phyloP scores from a whole-genome alignment of 352 stramenopile species.

The Paralagenidium karlingii region DNA sequence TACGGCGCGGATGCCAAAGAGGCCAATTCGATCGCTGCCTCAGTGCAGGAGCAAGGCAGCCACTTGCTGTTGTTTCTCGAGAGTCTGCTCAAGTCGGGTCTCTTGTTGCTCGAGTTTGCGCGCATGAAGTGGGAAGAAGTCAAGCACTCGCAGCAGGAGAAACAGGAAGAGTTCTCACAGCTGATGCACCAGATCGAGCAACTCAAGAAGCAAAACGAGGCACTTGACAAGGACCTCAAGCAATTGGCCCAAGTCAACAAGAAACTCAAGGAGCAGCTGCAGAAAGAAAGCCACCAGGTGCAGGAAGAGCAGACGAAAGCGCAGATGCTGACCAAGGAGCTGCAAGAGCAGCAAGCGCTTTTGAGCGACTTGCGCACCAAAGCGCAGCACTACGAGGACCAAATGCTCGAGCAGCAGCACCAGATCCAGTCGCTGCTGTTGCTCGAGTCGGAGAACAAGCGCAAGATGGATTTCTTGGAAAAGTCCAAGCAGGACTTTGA shows the following conservation, averaged over 20 bases:
- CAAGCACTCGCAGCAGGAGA: slow-evolving; percentile 62
- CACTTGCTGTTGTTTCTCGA: slow-evolving; percentile 27
- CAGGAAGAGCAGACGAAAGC: slow-evolving; percentile 42
- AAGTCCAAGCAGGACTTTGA: slow-evolving; percentile 69
- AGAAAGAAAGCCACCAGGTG: too few relatives aligned
- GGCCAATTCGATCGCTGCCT: slow-evolving; percentile 21
- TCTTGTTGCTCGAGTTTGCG: slow-evolving; percentile 52
- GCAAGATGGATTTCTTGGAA: slow-evolving; percentile 30
- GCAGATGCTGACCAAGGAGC: slow-evolving; percentile 42
- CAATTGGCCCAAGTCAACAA: slow-evolving; percentile 47
- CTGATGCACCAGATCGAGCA: slow-evolving; percentile 37
- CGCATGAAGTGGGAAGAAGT: slow-evolving; percentile 57
- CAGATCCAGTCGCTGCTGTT: slow-evolving; percentile 41
- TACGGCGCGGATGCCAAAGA: slow-evolving; percentile 45
- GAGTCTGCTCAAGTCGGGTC: slow-evolving; percentile 30
- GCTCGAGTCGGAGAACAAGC: slow-evolving; percentile 41
- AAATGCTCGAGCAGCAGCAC: slow-evolving; percentile 47
- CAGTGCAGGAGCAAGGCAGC: slow-evolving; percentile 26
- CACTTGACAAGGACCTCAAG: slow-evolving; percentile 23
- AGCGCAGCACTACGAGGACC: slow-evolving; percentile 43
- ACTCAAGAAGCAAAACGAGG: slow-evolving; percentile 37
- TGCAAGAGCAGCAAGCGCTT: slow-evolving; percentile 52
- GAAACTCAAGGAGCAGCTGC: slow-evolving; percentile 32
- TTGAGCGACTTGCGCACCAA: slow-evolving; percentile 35
- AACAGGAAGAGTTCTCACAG: slow-evolving; percentile 65